phyloP scores from a whole-genome alignment of 2,329 filamentous ascomycete species.

The Sphaerulina populicola region DNA sequence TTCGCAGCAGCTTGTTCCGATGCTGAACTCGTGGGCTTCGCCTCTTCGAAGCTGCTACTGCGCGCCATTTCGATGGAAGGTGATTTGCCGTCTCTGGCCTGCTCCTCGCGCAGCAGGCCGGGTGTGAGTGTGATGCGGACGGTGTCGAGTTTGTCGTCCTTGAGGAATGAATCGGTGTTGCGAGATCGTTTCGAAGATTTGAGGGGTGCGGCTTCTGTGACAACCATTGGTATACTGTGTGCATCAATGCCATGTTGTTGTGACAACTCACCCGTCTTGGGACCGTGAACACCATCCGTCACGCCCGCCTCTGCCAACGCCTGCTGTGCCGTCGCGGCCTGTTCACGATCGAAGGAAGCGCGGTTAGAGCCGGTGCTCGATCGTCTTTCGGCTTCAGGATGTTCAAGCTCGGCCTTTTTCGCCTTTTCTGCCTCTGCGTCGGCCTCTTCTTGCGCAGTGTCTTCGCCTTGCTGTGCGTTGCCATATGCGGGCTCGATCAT shows the following conservation, averaged over 20 bases:
- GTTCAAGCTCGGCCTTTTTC: slow-evolving; percentile 19
- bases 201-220: slow-evolving; percentile 33
- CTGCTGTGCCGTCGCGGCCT: slow-evolving; percentile 25
- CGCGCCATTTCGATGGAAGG: slow-evolving; percentile 33
- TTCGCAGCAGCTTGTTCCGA: slow-evolving; percentile 58
- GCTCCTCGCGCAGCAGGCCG: slow-evolving; percentile 78
- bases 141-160: slow-evolving; percentile 87
- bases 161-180: slow-evolving; percentile 95
- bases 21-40: slow-evolving; percentile 58
- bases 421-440: slow-evolving; percentile 21
- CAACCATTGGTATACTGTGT: slow-evolving; percentile 18
- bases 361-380: slow-evolving; percentile 25
- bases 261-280: slow-evolving; percentile 26
- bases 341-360: slow-evolving; percentile 29
- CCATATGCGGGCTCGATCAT: slow-evolving; percentile 25
- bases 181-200: slow-evolving; percentile 69
- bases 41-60: slow-evolving; percentile 63
- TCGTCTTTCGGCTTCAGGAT: slow-evolving; percentile 19
- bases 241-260: slow-evolving; percentile 11
- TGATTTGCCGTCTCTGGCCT: slow-evolving; percentile 35
- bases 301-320: slow-evolving; percentile 21
- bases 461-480: slow-evolving; percentile 17
- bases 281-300: slow-evolving; percentile 18
- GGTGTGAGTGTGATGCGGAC: slow-evolving; percentile 96
- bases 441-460: slow-evolving; percentile 15